Percentiles rank a stretch among this genome's conserved stretches.
Evolutionary conservation across 1,284 basidiomycete genomes (phyloP).

Genomic region (Fomitiporia mediterranea): DNA sequence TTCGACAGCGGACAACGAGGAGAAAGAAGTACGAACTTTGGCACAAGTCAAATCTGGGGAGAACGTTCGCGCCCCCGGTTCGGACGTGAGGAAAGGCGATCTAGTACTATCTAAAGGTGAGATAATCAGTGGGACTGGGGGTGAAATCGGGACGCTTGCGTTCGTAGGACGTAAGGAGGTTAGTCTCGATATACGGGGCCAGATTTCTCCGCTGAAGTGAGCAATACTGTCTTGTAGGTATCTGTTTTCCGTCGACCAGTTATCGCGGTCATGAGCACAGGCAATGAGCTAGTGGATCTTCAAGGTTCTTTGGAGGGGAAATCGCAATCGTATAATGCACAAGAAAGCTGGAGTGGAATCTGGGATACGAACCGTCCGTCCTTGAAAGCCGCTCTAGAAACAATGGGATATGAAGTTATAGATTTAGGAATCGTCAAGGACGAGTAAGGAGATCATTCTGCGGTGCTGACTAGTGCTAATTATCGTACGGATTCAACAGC

Average conservation of each 20-base stretch:
- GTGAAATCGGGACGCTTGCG: conserved; percentile 80
- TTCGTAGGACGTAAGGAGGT: conserved; percentile 76
- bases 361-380: conserved; percentile 86
- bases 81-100: conserved; percentile 67
- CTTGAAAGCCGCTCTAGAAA: conserved; percentile 61
- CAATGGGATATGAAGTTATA: conserved; percentile 71
- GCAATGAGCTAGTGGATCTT: conserved; percentile 72
- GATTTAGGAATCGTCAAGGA: conserved; percentile 81
- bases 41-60: conserved; percentile 61
- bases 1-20: conserved; percentile 52
- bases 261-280: conserved; percentile 80
- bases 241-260: conserved; percentile 65
- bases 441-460: conserved; percentile 40
- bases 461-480: not conserved
- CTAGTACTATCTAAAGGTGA: conserved; percentile 63
- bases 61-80: conserved; percentile 70
- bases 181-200: no score
- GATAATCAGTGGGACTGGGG: conserved; percentile 60
- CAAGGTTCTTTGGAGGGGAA: conserved; percentile 10
- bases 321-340: conserved; percentile 21
- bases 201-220: not conserved
- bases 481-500: conserved; percentile 32
- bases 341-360: conserved; percentile 62
- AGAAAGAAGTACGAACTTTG: conserved; percentile 63
- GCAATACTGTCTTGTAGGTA: conserved; percentile 41